Evolutionary conservation across 441 rosid genomes (phyloP).

Genomic region (Gossypium davidsonii): DNA sequence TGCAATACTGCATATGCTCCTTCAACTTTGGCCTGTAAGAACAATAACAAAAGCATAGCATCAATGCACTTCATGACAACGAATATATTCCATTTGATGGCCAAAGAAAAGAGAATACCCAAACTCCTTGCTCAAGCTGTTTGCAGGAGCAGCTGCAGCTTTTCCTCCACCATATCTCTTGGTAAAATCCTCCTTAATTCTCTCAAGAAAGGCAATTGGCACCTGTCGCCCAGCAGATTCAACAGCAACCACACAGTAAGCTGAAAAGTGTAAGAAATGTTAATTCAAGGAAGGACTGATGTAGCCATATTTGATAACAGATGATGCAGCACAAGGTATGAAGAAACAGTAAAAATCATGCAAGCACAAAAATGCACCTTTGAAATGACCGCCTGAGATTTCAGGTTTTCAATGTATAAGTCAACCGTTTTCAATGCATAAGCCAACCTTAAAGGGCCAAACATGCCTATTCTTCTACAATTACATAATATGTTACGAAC

Average conservation of each 20-base stretch:
- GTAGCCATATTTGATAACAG: not conserved
- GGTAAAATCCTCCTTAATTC: conserved; percentile 76
- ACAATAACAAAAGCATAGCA: not conserved
- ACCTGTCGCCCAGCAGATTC: conserved; percentile 82
- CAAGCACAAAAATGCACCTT: not conserved
- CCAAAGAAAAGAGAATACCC: conserved; percentile 40
- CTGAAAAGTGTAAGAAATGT: conserved; percentile 36
- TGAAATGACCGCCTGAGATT: too few species aligned
- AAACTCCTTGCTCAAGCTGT: conserved; percentile 73
- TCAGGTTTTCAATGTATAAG: too few species aligned
- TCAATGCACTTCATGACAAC: not conserved
- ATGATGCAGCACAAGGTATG: not conserved
- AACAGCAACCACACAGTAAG: conserved; percentile 87
- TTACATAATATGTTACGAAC: too few species aligned
- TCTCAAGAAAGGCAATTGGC: conserved; percentile 85
- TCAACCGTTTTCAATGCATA: too few species aligned
- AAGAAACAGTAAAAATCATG: not conserved
- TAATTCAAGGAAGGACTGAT: conserved; percentile 9
- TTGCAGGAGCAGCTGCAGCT: conserved; percentile 67
- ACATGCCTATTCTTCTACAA: too few species aligned
- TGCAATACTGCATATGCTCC: conserved; percentile 77
- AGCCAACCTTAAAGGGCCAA: too few species aligned
- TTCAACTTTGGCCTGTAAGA: conserved; percentile 56
- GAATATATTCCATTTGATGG: not conserved
- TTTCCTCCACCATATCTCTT: conserved; percentile 83